phyloP scores from a whole-genome alignment of 1,284 basidiomycete species.

The Microbotryum violaceum region DNA sequence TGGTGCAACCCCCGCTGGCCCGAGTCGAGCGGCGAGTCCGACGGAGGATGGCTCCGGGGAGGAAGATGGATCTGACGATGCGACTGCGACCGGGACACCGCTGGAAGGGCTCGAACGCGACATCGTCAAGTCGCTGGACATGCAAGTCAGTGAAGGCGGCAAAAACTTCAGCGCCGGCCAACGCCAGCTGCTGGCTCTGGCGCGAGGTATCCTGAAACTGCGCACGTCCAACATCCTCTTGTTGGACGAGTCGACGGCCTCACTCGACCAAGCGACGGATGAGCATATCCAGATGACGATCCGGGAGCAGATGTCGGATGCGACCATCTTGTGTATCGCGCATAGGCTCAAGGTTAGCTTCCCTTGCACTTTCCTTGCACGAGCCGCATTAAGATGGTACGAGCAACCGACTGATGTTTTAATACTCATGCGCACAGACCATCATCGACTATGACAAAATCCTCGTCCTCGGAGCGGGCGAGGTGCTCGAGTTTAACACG shows the following conservation, averaged over 20 bases:
- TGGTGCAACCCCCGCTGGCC: constrained; percentile 6
- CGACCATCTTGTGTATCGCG: constrained; percentile 42
- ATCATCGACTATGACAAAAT: constrained; percentile 50
- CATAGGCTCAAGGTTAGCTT: constrained; percentile 8
- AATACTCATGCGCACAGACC: constrained; percentile 33
- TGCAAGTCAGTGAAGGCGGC: constrained; percentile 47
- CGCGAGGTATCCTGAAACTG: constrained; percentile 50
- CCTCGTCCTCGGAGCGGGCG: constrained; percentile 48
- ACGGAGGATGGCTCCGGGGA: not conserved
- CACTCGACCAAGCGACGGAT: constrained; percentile 41
- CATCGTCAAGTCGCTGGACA: constrained; percentile 47
- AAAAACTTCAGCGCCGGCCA: constrained; percentile 48
- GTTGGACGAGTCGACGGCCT: constrained; percentile 50
- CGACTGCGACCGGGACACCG: constrained; percentile 8
- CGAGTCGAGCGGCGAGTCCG: constrained; percentile 12
- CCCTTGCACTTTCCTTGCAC: too few relatives aligned
- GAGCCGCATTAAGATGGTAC: too few relatives aligned
- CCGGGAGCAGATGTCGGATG: constrained; percentile 40
- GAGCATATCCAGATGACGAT: constrained; percentile 45
- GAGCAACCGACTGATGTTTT: too few relatives aligned
- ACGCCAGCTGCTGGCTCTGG: constrained; percentile 50
- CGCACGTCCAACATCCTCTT: constrained; percentile 48
- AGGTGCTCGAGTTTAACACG: constrained; percentile 50
- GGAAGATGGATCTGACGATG: constrained; percentile 10
- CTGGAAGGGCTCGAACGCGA: constrained; percentile 41